Conservation (phyloP, 768 basidiomycete species). For the Auriscalpium vulgare region DNA sequence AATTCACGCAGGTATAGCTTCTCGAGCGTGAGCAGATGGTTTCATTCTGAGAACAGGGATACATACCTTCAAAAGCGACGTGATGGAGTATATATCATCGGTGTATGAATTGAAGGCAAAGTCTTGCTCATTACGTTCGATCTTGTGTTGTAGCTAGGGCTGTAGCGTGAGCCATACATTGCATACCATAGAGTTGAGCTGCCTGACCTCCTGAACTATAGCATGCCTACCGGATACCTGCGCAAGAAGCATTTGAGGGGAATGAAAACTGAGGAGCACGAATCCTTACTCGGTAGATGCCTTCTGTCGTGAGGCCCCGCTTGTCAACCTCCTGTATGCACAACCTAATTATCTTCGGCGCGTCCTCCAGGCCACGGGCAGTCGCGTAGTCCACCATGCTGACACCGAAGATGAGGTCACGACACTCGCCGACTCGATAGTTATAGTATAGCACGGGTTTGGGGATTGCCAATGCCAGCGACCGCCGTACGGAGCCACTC, state of each 20-base stretch:
- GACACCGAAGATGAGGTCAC: slow-evolving; percentile 85
- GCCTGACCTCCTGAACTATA: slow-evolving; percentile 65
- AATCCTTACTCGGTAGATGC: slow-evolving; percentile 63
- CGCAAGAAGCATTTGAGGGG: background rate
- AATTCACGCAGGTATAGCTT: slow-evolving; percentile 79
- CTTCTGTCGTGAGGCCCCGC: slow-evolving; percentile 70
- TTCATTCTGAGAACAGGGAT: background rate
- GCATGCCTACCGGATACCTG: slow-evolving; percentile 84
- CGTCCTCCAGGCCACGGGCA: slow-evolving; percentile 62
- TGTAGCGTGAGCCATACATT: slow-evolving; percentile 2
- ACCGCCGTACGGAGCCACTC: slow-evolving; percentile 47
- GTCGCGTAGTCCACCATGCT: slow-evolving; percentile 85
- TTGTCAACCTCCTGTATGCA: slow-evolving; percentile 80
- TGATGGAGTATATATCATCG: slow-evolving; percentile 79
- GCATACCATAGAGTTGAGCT: background rate
- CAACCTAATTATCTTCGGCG: slow-evolving; percentile 72
- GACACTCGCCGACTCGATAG: slow-evolving; percentile 75
- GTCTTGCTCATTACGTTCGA: slow-evolving; percentile 72
- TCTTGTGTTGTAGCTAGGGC: slow-evolving; percentile 69
- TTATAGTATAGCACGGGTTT: slow-evolving; percentile 71
- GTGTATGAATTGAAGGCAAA: slow-evolving; percentile 64
- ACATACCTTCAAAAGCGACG: slow-evolving; percentile 77
- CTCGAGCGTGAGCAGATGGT: background rate
- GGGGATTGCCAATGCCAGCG: slow-evolving; percentile 57
- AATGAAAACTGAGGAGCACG: background rate